phyloP scores from a whole-genome alignment of 768 basidiomycete genomes.

The Boletus patriciae region DNA sequence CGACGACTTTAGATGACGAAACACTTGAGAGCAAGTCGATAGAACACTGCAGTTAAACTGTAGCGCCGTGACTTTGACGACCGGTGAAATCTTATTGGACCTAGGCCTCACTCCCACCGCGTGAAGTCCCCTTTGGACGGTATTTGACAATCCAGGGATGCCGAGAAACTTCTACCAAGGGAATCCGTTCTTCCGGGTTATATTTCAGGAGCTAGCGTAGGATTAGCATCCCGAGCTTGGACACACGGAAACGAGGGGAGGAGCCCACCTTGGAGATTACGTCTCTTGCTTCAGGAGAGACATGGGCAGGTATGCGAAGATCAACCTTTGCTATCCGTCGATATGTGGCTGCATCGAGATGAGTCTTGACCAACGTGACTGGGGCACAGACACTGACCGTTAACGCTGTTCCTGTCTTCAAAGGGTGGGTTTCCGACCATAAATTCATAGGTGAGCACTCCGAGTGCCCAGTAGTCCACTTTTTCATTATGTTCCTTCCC shows the following conservation, averaged over 20 bases:
- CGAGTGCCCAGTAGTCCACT: conserved; percentile 96
- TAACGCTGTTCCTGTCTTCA: conserved; percentile 77
- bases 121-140: conserved; percentile 48
- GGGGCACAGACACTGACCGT: conserved; percentile 49
- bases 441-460: conserved; percentile 96
- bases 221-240: conserved; percentile 14
- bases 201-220: conserved; percentile 72
- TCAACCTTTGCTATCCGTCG: conserved; percentile 88
- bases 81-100: background rate
- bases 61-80: background rate
- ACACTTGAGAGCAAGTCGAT: background rate
- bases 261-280: conserved; percentile 43
- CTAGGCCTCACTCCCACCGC: conserved; percentile 27
- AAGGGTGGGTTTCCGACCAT: conserved; percentile 82
- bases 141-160: conserved; percentile 88
- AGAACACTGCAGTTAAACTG: background rate
- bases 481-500: conserved; percentile 84
- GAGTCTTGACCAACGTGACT: conserved; percentile 4
- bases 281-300: conserved; percentile 46
- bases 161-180: conserved; percentile 68
- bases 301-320: conserved; percentile 47
- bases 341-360: conserved; percentile 68
- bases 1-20: conserved; percentile 11
- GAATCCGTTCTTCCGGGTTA: conserved; percentile 72
- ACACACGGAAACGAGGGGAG: background rate